Base-by-base conservation (phyloP, 306 rosid species). In the Bauhinia variegata region DNA sequence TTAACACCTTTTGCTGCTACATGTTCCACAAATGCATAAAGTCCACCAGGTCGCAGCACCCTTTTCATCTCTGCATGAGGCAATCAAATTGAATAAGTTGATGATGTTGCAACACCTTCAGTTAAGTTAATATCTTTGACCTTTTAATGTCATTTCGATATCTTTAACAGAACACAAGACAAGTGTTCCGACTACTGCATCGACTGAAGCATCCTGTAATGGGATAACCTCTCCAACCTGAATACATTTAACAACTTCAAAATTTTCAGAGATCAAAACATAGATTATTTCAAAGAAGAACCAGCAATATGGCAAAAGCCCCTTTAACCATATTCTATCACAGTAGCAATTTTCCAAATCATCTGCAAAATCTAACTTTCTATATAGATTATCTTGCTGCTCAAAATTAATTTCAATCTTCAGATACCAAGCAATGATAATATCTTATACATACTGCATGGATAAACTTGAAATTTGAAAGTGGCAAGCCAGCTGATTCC, bases 211-310 rank as follows among this genome's bases (percentile, higher is more conserved):
- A 81, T 93, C 97, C 13, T 67, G 67, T 43, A 93, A 73, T 31
- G 97, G 98, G 72, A 93, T 74, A 60, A 75, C 90, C 87, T 90
- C 98, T 47, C 97, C 97, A 0, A 84, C 95, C 98, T 93, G 87
- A 17, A 54, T 7, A 73, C 4, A 32, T 8, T 31, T 42, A 73
- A 34, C 49, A 39, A 66, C 66, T 62, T 73, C 19, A 55, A 61
- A 67, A 59, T 33, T 52, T 49, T n/a, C n/a, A 69, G 39, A 69
- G 61, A 81, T 39, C 47, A n/a, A n/a, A n/a, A n/a, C n/a, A n/a
- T n/a, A n/a, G n/a, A n/a, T n/a, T n/a, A n/a, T n/a, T n/a, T n/a
- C n/a, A 51, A 47, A 60, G 28, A 55, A 39, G 28, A 34, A 39
- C 44, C 55, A 31, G 38, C 11, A 3, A 28, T 23, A 36, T 5